Base-by-base conservation (phyloP, 345 rosid genomes). In the Acer campestre region DNA sequence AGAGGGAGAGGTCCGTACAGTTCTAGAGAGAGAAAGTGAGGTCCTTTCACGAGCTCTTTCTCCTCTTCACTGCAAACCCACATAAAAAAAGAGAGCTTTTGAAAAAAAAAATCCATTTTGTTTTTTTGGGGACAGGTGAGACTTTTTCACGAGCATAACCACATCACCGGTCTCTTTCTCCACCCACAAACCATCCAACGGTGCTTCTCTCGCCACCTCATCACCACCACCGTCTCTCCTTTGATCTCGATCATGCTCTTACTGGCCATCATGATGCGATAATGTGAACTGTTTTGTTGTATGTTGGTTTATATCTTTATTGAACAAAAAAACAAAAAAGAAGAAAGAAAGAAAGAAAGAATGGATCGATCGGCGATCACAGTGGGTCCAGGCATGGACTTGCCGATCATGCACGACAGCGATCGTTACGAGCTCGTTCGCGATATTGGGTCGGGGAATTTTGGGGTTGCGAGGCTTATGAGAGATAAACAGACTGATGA, bases 361-460 rank as follows among this genome's bases (percentile, higher is more conserved):
- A 94, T 96, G 99, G 92, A 94, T 90, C 92, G 97, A 61, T 29
- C 86, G 77, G 90, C 88, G 81, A 78, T 85, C 53, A 91, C 89
- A 42, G 92, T 82, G 56, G 97, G 94, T 55, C 92, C 96, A 1
- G 97, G 93, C 1, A 94, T 92, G 98, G 98, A 96, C 82, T 0
- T 96, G 87, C 94, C 94, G 78, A 92, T 92, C 75, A 86, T 89
- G 94, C 97, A 92, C 77, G 93, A 92, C 63, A 91, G 86, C 70
- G 97, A 90, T 73, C 86, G 94, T 31, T 92, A 92, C 75, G 97
- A 92, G 86, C 90, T 92, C 35, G 91, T 92, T 64, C 78, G 77
- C 29, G 94, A 90, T 84, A 92, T 92, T 38, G 97, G 97, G 75
- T 86, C 97, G 0, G 94, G 97, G 75, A 92, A 92, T 80, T 92